Percentiles rank a stretch among this genome's conserved stretches.
phyloP scores from a whole-genome alignment of 805 yeast genomes.

The Cyberlindnera mississippiensis region DNA sequence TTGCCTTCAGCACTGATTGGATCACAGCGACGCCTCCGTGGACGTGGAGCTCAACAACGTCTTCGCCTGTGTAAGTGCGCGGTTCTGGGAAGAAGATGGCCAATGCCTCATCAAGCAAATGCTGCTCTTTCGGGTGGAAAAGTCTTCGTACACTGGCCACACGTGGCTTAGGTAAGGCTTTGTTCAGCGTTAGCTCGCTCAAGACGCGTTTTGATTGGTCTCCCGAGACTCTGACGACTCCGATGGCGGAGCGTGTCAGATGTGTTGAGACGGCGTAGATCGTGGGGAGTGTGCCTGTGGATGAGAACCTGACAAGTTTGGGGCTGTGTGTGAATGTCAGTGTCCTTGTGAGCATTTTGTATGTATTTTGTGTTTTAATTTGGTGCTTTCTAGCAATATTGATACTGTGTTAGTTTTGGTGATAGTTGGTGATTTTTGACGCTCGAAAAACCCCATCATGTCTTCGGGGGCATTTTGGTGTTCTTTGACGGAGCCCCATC shows the following conservation, averaged over 20 bases:
- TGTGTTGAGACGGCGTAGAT: constrained; percentile 89
- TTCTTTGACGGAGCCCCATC: too few relatives aligned
- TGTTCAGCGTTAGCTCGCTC: constrained; percentile 39
- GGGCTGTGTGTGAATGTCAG: neutral
- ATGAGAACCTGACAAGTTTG: constrained; percentile 1
- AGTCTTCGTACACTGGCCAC: constrained; percentile 56
- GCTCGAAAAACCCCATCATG: too few relatives aligned
- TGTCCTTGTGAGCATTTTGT: neutral
- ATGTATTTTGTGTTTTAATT: neutral
- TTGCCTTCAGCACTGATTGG: constrained; percentile 59
- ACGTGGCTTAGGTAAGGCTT: constrained; percentile 44
- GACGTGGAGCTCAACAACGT: constrained; percentile 78
- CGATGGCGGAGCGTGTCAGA: constrained; percentile 79
- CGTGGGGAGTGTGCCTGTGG: constrained; percentile 36
- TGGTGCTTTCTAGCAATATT: too few relatives aligned
- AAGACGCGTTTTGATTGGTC: constrained; percentile 43
- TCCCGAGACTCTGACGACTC: constrained; percentile 81
- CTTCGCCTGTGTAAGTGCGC: constrained; percentile 88
- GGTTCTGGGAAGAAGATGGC: constrained; percentile 69
- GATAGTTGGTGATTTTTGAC: too few relatives aligned
- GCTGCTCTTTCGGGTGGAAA: constrained; percentile 35
- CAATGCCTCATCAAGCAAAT: constrained; percentile 73
- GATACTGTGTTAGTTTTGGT: too few relatives aligned
- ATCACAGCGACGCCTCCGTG: constrained; percentile 94
- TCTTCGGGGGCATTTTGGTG: too few relatives aligned